Percentiles rank a stretch among this genome's conserved stretches.
These are phyloP conservation scores for Endocalyx cinctus DNA, from an alignment of 2,329 filamentous ascomycete genomes.

Conservation along the genomic window DNA sequence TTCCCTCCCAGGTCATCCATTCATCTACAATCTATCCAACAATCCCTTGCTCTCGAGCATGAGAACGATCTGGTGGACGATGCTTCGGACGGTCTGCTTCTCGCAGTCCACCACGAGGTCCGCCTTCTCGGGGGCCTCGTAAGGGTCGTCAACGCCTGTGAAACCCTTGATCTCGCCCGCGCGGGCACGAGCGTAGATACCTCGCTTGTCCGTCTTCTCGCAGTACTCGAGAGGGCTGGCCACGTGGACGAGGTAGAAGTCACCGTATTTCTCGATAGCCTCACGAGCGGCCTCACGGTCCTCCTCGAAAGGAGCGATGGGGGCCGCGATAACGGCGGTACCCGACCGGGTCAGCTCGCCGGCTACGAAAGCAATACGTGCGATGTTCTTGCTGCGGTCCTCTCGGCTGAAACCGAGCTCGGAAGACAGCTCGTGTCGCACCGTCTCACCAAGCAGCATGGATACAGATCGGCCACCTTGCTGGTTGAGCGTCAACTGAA, in stretches of 20 bases:
- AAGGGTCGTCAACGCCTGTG: constrained; percentile 96
- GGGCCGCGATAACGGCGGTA: constrained; percentile 90
- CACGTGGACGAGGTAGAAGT: constrained; percentile 94
- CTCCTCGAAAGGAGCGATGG: constrained; percentile 87
- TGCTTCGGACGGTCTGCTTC: constrained; percentile 84
- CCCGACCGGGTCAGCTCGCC: constrained; percentile 90
- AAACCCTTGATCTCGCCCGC: constrained; percentile 94
- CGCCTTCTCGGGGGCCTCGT: constrained; percentile 77
- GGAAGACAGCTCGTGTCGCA: constrained; percentile 85
- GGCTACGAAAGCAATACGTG: constrained; percentile 92
- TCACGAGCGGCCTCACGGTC: constrained; percentile 75
- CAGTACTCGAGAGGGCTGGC: constrained; percentile 87
- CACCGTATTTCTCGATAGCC: constrained; percentile 79
- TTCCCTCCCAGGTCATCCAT: too few relatives aligned
- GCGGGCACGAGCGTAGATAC: constrained; percentile 80
- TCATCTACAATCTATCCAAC: constrained; percentile 64
- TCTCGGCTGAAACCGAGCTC: constrained; percentile 93
- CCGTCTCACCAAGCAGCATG: constrained; percentile 90
- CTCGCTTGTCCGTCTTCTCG: constrained; percentile 92
- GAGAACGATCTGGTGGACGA: constrained; percentile 94
- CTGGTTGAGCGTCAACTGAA: constrained; percentile 97
- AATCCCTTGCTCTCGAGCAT: constrained; percentile 86
- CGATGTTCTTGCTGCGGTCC: constrained; percentile 92
- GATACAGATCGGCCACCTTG: constrained; percentile 93
- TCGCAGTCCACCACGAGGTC: constrained; percentile 80